A percentile compares a stretch with the other conserved stretches of the same genome.
Evolutionary conservation across 805 yeast genomes (phyloP).

Genomic region (Ogataea dorogensis): DNA sequence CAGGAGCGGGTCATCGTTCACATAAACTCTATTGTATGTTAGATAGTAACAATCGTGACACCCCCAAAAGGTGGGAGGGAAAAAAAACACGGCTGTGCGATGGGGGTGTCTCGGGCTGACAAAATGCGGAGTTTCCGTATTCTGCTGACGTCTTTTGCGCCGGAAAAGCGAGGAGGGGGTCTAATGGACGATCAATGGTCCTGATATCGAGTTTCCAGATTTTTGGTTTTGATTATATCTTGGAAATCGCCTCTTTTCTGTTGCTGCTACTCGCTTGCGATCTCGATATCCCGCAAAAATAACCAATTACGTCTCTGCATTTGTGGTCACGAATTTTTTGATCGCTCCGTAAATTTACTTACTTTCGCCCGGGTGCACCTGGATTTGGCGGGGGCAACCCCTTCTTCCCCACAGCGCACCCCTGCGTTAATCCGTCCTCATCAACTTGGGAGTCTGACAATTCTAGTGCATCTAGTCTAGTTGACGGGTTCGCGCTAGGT

Average conservation of each 20-base stretch:
- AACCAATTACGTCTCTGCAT: conserved; percentile 17
- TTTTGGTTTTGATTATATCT: too few species aligned
- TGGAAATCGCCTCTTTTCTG: background rate
- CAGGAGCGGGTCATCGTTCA: conserved; percentile 11
- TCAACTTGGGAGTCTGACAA: too few species aligned
- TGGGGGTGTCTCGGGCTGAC: conserved; percentile 1
- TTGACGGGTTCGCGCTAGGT: background rate
- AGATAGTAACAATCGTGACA: conserved; percentile 13
- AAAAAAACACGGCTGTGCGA: conserved; percentile 10
- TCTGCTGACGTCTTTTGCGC: background rate
- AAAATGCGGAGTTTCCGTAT: background rate
- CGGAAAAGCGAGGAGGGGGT: background rate
- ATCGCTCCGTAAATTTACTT: conserved; percentile 8
- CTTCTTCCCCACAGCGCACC: conserved; percentile 9
- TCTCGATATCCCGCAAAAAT: conserved; percentile 5
- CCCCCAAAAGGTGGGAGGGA: conserved; percentile 11
- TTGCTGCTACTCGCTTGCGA: conserved; percentile 16
- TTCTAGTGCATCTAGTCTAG: too few species aligned
- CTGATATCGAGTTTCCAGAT: background rate
- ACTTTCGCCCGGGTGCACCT: conserved; percentile 12
- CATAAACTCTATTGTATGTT: conserved; percentile 12
- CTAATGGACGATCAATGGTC: too few species aligned
- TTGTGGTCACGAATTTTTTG: conserved; percentile 22
- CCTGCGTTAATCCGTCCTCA: too few species aligned
- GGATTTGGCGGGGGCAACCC: conserved; percentile 4